Conservation (phyloP, 2,329 filamentous ascomycete species). For the Xylariaceae sp. region DNA sequence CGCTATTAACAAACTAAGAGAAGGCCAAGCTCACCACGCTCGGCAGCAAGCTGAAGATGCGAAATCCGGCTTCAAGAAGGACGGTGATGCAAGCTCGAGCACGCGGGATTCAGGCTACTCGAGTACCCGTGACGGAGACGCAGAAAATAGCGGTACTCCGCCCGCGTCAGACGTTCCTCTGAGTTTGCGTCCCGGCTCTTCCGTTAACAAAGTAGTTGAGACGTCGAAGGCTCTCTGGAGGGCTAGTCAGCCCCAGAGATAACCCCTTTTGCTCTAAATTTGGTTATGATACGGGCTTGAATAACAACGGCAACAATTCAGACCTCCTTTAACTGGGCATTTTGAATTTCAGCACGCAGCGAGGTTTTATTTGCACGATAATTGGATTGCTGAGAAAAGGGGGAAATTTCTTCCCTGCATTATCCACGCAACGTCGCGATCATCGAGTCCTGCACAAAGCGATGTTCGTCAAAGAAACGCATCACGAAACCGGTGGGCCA, state of each 20-base stretch:
- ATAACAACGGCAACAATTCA: slow-evolving; percentile 2
- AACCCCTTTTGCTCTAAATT: slow-evolving; percentile 7
- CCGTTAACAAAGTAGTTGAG: slow-evolving; percentile 54
- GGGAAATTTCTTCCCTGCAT: slow-evolving; percentile 5
- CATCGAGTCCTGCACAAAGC: neutral
- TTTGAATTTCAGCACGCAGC: slow-evolving; percentile 7
- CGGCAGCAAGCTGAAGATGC: slow-evolving; percentile 46
- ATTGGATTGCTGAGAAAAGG: neutral
- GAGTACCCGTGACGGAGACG: slow-evolving; percentile 39
- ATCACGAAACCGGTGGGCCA: neutral
- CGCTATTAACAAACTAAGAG: slow-evolving; percentile 65
- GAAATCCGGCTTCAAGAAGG: slow-evolving; percentile 38
- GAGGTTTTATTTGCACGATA: neutral
- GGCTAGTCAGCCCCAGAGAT: slow-evolving; percentile 30
- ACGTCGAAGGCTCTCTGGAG: slow-evolving; percentile 61
- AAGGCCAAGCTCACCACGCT: slow-evolving; percentile 51
- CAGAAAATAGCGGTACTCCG: slow-evolving; percentile 44
- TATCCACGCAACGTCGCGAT: neutral
- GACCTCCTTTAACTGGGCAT: neutral
- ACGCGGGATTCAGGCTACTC: slow-evolving; percentile 46
- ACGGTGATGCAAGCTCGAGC: slow-evolving; percentile 41
- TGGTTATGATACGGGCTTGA: slow-evolving; percentile 9
- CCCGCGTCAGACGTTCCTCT: slow-evolving; percentile 40
- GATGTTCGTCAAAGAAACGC: neutral
- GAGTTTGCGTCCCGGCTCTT: slow-evolving; percentile 50